Evolutionary conservation across 768 basidiomycete species (phyloP), one percentile per base, ranked within the genome.

Genomic region (Coprinopsis cinerea): DNA sequence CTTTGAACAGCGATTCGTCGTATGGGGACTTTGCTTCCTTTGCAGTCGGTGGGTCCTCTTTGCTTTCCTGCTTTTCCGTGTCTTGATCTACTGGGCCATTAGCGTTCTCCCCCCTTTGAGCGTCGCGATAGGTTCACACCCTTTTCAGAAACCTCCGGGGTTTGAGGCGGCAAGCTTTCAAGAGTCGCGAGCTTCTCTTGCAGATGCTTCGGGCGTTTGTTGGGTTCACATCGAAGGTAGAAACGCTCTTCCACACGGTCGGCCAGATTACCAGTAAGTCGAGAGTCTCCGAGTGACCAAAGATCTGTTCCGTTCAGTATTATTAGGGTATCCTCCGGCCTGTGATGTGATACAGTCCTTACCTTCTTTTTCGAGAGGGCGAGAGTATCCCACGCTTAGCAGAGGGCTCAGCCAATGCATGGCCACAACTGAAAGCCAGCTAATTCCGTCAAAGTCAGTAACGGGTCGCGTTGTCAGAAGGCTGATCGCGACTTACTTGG

Each of bases 301-400:
- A 79, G 56, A 53, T 79, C 78, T 79, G 40, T 10, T 14, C 18
- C 37, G 18, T 7, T 39, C 37, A 39, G 13, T 18, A 20, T 39
- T 17, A 39, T 20, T 39, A 7, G n/a, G n/a, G n/a, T n/a, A n/a
- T n/a, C n/a, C n/a, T n/a, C n/a, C n/a, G n/a, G n/a, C n/a, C n/a
- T n/a, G n/a, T n/a, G n/a, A n/a, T n/a, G n/a, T n/a, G n/a, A n/a
- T n/a, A n/a, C n/a, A n/a, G 17, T 39, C 11, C 30, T 15, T 46
- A 75, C 78, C 78, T 48, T 77, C 69, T 55, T 71, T 68, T 58
- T 77, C 62, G n/a, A 79, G 52, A 2, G 78, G 78, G 30, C 78
- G 61, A 7, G 74, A 69, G 51, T 68, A 79, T 22, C 78, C 78
- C 26, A 78, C 76, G 17, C 59, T 53, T 6, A 81, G 58, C 40